Base-by-base conservation (phyloP, 108 stramenopile genomes). In the Conticribra weissflogii region DNA sequence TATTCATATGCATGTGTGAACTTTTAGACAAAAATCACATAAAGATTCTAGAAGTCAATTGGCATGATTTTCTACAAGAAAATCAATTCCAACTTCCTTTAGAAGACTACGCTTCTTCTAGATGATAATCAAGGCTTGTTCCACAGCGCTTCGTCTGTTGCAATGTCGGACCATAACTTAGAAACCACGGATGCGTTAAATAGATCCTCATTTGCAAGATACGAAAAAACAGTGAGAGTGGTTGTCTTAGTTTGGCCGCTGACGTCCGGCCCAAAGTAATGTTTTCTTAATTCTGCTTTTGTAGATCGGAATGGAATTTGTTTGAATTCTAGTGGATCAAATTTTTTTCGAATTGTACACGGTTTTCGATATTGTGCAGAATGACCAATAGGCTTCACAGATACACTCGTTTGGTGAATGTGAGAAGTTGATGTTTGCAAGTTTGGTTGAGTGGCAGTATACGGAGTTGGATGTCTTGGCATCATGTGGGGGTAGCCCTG, bases 111-210 rank as follows among this genome's bases (percentile, higher is more conserved):
- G n/a, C n/a, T n/a, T n/a, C n/a, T n/a, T n/a, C n/a, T n/a, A n/a
- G n/a, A n/a, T n/a, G n/a, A n/a, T n/a, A 41, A 41, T 41, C 36
- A 41, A 9, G 36, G 12, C 2, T 29, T 44, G 36, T 57, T 50
- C 90, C 87, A 91, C 27, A 87, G 57, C 16, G 52, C 74, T 5
- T 71, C 46, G 59, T 87, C 81, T 45, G 85, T 61, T 14, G 88
- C 84, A n/a, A 96, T 64, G 4, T 77, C 52, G 29, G 62, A 81
- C 90, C 93, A 96, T 5, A 50, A 25, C 63, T 91, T 89, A 52
- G 82, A 85, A 15, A 97, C 95, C 41, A 97, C 66, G 8, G 84
- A 81, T 22, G 94, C 89, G 71, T 94, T 92, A 87, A 92, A 93
- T 17, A 94, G 54, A 59, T 96, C 95, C 32, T 86, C 86, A 62